These are phyloP conservation scores for Apium graveolens DNA, from an alignment of 129 eudicot species.

Conservation along the genomic window DNA sequence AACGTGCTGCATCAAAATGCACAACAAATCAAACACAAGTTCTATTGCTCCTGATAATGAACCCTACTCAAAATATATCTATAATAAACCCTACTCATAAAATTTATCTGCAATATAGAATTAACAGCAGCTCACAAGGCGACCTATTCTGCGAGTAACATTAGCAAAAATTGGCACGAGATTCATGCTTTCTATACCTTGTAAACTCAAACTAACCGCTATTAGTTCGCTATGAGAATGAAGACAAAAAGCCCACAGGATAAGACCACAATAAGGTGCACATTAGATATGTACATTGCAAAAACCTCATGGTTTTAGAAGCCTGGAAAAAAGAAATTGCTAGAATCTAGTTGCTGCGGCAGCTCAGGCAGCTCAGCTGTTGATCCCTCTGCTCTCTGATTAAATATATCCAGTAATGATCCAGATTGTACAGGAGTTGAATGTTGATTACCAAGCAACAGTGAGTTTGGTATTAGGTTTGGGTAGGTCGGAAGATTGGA, in stretches of 20 bases:
- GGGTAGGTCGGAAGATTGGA: constrained; percentile 5
- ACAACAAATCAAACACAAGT: not conserved
- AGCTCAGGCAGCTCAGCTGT: constrained; percentile 4
- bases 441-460: not conserved
- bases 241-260: not conserved
- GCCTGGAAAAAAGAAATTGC: constrained; percentile 10
- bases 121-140: not conserved
- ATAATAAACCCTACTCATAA: not conserved
- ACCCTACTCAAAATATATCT: not conserved
- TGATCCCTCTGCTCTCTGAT: not conserved
- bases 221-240: not conserved
- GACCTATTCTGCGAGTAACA: not conserved
- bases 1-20: not conserved
- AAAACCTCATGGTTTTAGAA: not conserved
- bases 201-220: not conserved
- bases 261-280: not conserved
- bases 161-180: not conserved
- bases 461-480: not conserved
- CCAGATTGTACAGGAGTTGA: constrained; percentile 16
- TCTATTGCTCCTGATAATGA: not conserved
- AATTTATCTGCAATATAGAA: not conserved
- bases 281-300: not conserved
- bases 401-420: not conserved
- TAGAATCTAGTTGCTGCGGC: constrained; percentile 1
- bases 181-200: not conserved